Evolutionary conservation across 208 protist genomes (phyloP), one percentile per base, ranked within the genome.

Genomic region (Trypanosoma vivax): DNA sequence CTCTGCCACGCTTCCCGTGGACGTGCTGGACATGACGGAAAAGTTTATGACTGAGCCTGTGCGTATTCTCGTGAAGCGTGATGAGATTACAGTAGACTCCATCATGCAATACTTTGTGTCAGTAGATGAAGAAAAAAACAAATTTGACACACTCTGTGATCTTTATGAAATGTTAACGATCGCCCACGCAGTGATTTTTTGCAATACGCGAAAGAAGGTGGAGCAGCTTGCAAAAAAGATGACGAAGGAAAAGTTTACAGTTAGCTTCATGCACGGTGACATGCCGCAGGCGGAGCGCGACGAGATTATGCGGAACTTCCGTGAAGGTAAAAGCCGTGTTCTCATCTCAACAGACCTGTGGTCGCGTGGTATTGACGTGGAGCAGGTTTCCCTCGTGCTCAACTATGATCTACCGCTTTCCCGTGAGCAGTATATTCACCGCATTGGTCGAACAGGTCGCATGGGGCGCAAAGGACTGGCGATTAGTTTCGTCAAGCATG

Each of bases 301-400:
- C 53, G 76, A 83, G 47, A 98, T 99, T 64, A 98, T 99, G 95
- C 66, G 83, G 9, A 89, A 97, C 50, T 99, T 99, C 77, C 73
- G 98, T 40, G 79, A 90, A 7, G 97, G 97, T 9, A 86, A 97
- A 57, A 84, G 76, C 13, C 90, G 97, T 37, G 97, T 99, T 14
- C 83, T 99, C n/a, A 99, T 99, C 60, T 97, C 98, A 13, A 99
- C 98, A 0, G 97, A 99, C 68, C 39, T 99, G 5, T 96, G 83
- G 82, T 79, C 95, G n/a, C 72, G 95, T 21, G 93, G 93, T 33
- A 95, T 97, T 53, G 96, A 99, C 65, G 96, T 99, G n/a, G 88
- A 97, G 72, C 90, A 97, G 61, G 83, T 99, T 7, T 96, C 91
- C 3, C 84, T 99, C 14, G 96, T 99, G 35, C 84, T 99, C 52